Base-by-base conservation (phyloP, 257 asterid species). In the Craterostigma plantagineum region DNA sequence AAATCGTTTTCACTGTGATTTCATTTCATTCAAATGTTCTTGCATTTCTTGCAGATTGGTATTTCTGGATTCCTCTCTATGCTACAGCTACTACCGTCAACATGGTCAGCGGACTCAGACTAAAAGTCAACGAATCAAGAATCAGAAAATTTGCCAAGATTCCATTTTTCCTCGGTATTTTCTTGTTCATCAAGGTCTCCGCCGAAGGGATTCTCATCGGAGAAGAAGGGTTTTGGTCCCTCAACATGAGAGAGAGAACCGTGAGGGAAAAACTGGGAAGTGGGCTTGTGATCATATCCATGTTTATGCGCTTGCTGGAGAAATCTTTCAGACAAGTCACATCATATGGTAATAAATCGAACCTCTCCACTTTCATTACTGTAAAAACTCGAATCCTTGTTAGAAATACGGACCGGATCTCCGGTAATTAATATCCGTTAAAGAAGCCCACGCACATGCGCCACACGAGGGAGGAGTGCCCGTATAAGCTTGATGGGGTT, bases 211-310 rank as follows among this genome's bases (percentile, higher is more conserved):
- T 47, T 38, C 11, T 18, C 12, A 1, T 35, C 10, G 69, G 69
- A 5, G 35, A 27, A 42, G 14, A 47, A 46, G 81, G 72, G 38
- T 14, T 68, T 23, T 72, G 81, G 75, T 54, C 65, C 12, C 14
- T 67, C 1, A 71, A 78, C 50, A 72, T 72, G 92, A 59, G 69
- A 48, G 79, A 75, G 36, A 78, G 85, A 52, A 52, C 55, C 13
- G 77, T 66, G 39, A 68, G 92, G 53, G 90, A 78, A 43, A 78
- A 47, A 60, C 49, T 63, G 35, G 94, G 94, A 48, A 81, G 90
- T 61, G 92, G 66, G 47, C 71, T 75, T 11, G 79, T 75, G 8
- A 46, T 62, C 18, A 16, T 33, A 35, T 78, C 94, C 62, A 75
- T 72, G 90, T 46, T 52, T 52, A 53, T 75, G 42, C 59, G 53